Conservation (phyloP, 306 rosid species). For the Cucurbita pepo region DNA sequence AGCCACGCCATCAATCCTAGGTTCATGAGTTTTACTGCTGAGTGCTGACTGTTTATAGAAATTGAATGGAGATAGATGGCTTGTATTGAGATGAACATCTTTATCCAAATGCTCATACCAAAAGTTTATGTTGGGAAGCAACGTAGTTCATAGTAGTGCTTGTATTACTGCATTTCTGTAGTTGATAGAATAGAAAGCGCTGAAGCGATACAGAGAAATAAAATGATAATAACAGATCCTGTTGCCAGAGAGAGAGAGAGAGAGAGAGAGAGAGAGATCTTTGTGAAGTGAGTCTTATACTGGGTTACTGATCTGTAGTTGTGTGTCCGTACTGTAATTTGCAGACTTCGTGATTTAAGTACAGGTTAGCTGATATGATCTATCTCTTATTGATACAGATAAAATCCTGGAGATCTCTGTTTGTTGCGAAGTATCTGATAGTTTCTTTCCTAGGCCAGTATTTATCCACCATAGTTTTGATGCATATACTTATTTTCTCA, state of each 20-base stretch:
- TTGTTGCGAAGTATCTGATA: not conserved
- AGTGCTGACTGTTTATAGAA: not conserved
- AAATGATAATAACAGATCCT: not conserved
- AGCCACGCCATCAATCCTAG: not conserved
- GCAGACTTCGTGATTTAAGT: too few species aligned
- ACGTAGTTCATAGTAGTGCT: not conserved
- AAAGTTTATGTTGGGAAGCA: not conserved
- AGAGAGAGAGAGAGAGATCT: not conserved
- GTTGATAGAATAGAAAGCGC: not conserved
- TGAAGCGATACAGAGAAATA: not conserved
- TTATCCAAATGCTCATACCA: not conserved
- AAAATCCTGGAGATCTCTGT: not conserved
- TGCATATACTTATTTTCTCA: slow-evolving; percentile 14
- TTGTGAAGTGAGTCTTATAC: not conserved
- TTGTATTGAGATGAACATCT: not conserved
- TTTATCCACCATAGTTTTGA: not conserved
- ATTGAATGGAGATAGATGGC: not conserved
- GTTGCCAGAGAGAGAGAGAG: not conserved
- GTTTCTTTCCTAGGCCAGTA: not conserved
- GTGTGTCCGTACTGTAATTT: not conserved
- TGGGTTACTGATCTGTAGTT: not conserved
- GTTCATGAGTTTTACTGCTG: not conserved
- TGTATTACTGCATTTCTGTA: not conserved
- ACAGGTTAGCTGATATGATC: too few species aligned
- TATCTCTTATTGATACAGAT: too few species aligned